A percentile compares a stretch with the other conserved stretches of the same genome.
Evolutionary conservation across 495 filamentous ascomycete species (phyloP).

Genomic region (Acidomyces sp.): DNA sequence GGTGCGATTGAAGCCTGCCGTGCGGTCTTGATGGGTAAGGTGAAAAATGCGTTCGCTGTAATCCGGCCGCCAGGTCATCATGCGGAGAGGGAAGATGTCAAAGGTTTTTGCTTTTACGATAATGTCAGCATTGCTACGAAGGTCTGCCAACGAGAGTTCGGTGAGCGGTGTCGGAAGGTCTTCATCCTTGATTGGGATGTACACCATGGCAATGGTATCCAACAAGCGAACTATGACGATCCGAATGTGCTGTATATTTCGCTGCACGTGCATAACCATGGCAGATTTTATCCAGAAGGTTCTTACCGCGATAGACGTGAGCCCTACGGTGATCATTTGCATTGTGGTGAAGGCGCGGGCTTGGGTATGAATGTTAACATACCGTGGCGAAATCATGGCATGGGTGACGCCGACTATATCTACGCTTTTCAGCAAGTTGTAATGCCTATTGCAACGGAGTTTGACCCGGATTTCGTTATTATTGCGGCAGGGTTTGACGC

Average conservation of each 20-base stretch:
- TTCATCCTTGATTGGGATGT: slow-evolving; percentile 93
- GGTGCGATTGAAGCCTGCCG: slow-evolving; percentile 91
- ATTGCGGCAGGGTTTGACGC: slow-evolving; percentile 94
- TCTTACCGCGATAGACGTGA: slow-evolving; percentile 27
- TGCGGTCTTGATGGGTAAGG: slow-evolving; percentile 59
- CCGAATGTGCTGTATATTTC: slow-evolving; percentile 95
- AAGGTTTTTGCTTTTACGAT: slow-evolving; percentile 96
- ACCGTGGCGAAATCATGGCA: slow-evolving; percentile 74
- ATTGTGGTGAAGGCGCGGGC: slow-evolving; percentile 62
- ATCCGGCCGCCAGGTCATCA: slow-evolving; percentile 94
- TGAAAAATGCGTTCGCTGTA: slow-evolving; percentile 90
- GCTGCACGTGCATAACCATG: slow-evolving; percentile 74
- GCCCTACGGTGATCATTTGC: slow-evolving; percentile 58
- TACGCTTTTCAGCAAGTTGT: slow-evolving; percentile 89
- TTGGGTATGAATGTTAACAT: slow-evolving; percentile 87
- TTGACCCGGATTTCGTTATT: slow-evolving; percentile 88
- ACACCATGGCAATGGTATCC: slow-evolving; percentile 85
- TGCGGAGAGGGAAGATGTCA: slow-evolving; percentile 67
- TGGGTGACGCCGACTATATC: slow-evolving; percentile 96
- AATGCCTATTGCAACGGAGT: slow-evolving; percentile 93
- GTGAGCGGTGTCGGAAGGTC: slow-evolving; percentile 69
- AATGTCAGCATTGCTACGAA: slow-evolving; percentile 85
- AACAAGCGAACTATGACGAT: slow-evolving; percentile 87
- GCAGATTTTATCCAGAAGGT: slow-evolving; percentile 67
- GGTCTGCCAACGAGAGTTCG: slow-evolving; percentile 64